phyloP scores from a whole-genome alignment of 345 rosid genomes.

The Gossypium herbaceum region DNA sequence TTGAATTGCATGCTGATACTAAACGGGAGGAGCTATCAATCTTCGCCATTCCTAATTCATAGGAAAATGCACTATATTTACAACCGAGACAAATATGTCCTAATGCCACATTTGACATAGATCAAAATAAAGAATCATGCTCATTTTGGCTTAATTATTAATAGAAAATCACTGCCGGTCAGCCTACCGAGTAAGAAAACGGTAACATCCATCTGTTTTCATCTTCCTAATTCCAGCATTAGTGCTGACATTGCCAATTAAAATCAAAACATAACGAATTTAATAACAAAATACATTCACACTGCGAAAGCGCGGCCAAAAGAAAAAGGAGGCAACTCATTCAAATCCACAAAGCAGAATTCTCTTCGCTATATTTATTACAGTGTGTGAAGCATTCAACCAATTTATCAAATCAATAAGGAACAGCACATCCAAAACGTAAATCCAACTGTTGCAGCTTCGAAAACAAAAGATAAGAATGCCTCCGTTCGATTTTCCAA shows the following conservation, averaged over 20 bases:
- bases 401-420: no score
- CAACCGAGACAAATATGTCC: neutral
- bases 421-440: neutral
- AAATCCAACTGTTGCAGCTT: neutral
- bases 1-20: neutral
- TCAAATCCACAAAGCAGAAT: neutral
- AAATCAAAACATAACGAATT: slow-evolving; percentile 1
- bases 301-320: neutral
- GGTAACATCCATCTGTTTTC: neutral
- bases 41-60: neutral
- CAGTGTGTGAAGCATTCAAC: no score
- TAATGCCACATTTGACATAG: neutral
- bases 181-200: neutral
- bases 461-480: neutral
- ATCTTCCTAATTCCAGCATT: neutral
- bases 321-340: neutral
- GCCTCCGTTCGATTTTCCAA: neutral
- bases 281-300: neutral
- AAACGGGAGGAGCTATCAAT: neutral
- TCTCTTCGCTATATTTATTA: neutral
- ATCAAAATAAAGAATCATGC: neutral
- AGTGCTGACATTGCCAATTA: neutral
- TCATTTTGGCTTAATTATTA: neutral
- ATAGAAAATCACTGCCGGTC: neutral
- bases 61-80: neutral